Evolutionary conservation across 2,329 filamentous ascomycete genomes (phyloP).

Genomic region (Colletotrichum spaethianum): DNA sequence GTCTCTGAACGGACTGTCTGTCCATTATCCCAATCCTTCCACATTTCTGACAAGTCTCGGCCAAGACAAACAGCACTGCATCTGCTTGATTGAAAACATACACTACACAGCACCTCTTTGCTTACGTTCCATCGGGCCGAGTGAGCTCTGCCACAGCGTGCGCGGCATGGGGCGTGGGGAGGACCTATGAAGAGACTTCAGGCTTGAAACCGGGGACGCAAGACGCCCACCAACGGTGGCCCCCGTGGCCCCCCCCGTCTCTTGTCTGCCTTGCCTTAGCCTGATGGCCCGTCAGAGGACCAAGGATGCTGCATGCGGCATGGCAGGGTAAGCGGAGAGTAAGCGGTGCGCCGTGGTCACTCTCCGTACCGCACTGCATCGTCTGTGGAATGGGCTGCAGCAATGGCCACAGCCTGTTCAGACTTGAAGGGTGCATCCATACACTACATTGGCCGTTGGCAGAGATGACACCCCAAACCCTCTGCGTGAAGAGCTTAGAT

Average conservation of each 20-base stretch:
- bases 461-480: background rate
- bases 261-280: background rate
- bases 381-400: background rate
- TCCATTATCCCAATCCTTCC: background rate
- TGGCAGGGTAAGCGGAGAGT: constrained; percentile 8
- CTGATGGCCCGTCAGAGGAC: background rate
- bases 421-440: background rate
- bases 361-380: constrained; percentile 5
- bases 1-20: background rate
- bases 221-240: constrained; percentile 9
- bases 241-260: constrained; percentile 3
- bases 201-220: constrained; percentile 19
- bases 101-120: background rate
- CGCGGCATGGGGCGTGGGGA: background rate
- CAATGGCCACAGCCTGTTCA: background rate
- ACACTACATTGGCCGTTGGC: background rate
- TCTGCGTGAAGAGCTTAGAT: background rate
- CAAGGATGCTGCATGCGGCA: constrained; percentile 23
- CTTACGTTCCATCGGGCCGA: background rate
- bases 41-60: background rate
- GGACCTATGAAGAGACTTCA: constrained; percentile 12
- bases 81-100: background rate
- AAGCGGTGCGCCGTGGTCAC: background rate
- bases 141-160: background rate
- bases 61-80: background rate